Conservation (phyloP, 2,329 filamentous ascomycete species). For the Apiospora phragmitis region DNA sequence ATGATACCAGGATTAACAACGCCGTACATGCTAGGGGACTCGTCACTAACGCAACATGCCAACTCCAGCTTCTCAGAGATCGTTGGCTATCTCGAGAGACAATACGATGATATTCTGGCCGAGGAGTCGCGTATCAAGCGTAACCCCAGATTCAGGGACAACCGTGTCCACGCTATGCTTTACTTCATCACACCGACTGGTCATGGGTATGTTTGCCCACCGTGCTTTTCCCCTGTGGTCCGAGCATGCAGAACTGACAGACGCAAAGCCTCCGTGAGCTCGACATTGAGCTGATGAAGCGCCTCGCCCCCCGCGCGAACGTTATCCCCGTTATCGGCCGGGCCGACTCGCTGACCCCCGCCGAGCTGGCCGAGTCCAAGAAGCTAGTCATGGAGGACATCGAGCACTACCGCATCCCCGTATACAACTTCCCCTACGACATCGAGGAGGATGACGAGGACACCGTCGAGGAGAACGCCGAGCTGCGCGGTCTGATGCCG, state of each 20-base stretch:
- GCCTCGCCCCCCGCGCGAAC: conserved; percentile 95
- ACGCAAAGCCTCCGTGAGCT: conserved; percentile 83
- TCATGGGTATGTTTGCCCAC: conserved; percentile 65
- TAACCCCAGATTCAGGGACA: conserved; percentile 99
- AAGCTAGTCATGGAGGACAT: conserved; percentile 99
- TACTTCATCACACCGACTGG: conserved; percentile 99
- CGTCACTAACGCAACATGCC: not conserved
- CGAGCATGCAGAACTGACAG: not conserved
- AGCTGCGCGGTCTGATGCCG: conserved; percentile 95
- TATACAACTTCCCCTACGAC: conserved; percentile 99
- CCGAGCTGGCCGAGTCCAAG: conserved; percentile 97
- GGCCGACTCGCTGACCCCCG: conserved; percentile 93
- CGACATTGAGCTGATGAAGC: conserved; percentile 99
- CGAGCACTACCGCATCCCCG: conserved; percentile 98
- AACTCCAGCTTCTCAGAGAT: conserved; percentile 85
- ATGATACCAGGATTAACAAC: not conserved
- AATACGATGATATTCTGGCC: conserved; percentile 98
- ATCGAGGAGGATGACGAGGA: conserved; percentile 99
- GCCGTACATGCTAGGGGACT: conserved; percentile 1
- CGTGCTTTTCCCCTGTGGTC: not conserved
- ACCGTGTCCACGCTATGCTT: conserved; percentile 95
- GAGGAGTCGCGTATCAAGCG: conserved; percentile 99
- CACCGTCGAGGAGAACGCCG: conserved; percentile 98
- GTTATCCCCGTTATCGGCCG: conserved; percentile 99
- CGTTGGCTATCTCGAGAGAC: conserved; percentile 95